Conservation (phyloP, 768 basidiomycete species). For the Tephrocybe sp. region DNA sequence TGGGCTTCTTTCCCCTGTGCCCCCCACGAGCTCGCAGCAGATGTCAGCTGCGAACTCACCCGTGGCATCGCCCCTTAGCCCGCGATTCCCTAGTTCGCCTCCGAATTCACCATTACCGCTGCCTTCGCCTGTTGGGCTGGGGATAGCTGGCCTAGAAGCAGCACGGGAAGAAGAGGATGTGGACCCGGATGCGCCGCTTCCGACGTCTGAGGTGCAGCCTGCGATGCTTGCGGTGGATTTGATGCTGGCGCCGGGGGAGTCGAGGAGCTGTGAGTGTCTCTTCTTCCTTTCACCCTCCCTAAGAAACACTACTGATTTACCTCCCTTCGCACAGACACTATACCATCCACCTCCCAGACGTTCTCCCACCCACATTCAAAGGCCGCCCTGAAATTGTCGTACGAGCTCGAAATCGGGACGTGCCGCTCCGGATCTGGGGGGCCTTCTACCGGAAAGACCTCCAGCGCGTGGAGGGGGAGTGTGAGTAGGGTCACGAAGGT, state of each 20-base stretch:
- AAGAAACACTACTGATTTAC: not conserved
- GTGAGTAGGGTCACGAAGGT: slow-evolving; percentile 84
- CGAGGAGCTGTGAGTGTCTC: slow-evolving; percentile 68
- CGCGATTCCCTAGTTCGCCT: slow-evolving; percentile 16
- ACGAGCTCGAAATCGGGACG: slow-evolving; percentile 87
- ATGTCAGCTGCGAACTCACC: no score
- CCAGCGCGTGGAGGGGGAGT: slow-evolving; percentile 24
- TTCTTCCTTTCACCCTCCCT: not conserved
- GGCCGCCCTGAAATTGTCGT: slow-evolving; percentile 87
- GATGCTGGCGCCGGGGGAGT: slow-evolving; percentile 78
- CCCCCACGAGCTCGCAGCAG: no score
- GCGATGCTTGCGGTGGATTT: slow-evolving; percentile 91
- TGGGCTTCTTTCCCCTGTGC: slow-evolving; percentile 45
- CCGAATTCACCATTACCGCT: no score
- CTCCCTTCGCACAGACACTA: no score
- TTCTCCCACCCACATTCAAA: slow-evolving; percentile 87
- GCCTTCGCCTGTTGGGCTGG: no score
- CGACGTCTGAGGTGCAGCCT: slow-evolving; percentile 84
- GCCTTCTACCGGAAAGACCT: slow-evolving; percentile 7
- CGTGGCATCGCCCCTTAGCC: not conserved
- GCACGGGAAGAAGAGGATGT: slow-evolving; percentile 39
- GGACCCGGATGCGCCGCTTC: slow-evolving; percentile 68
- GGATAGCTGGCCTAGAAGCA: slow-evolving; percentile 10
- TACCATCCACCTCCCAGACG: slow-evolving; percentile 68
- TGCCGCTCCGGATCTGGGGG: slow-evolving; percentile 59